A percentile compares a stretch with the other conserved stretches of the same genome.
phyloP scores from a whole-genome alignment of 2,329 filamentous ascomycete genomes.

The Eurotiales sp. region DNA sequence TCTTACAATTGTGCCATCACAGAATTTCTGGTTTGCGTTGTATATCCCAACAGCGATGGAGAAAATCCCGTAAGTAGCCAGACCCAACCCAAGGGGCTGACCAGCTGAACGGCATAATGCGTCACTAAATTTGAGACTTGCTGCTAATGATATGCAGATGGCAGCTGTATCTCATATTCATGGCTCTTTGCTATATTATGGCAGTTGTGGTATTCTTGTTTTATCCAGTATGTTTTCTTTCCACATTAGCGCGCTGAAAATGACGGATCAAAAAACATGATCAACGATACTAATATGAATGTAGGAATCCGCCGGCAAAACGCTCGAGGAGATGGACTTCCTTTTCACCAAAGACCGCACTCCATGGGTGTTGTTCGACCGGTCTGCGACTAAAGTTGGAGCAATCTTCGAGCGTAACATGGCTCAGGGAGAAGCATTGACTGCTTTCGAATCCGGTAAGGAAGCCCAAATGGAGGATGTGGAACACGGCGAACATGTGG shows the following conservation, averaged over 20 bases:
- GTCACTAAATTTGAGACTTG: too few species aligned
- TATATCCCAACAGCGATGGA: constrained; percentile 25
- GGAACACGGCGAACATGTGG: constrained; percentile 1
- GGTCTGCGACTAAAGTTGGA: constrained; percentile 20
- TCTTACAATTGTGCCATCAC: too few species aligned
- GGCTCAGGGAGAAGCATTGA: constrained; percentile 26
- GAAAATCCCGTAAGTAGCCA: constrained; percentile 19
- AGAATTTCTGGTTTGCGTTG: constrained; percentile 26
- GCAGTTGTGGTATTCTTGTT: constrained; percentile 21
- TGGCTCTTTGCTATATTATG: constrained; percentile 22
- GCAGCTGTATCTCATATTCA: constrained; percentile 24
- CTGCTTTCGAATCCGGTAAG: constrained; percentile 9
- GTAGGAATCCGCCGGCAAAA: constrained; percentile 23
- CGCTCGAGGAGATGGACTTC: constrained; percentile 23
- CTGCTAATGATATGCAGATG: constrained; percentile 17
- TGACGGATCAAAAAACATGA: too few species aligned
- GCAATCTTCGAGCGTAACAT: constrained; percentile 24
- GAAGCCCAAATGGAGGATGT: neutral
- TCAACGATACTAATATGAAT: neutral
- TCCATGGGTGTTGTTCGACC: constrained; percentile 21
- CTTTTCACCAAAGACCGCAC: constrained; percentile 20
- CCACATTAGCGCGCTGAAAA: too few species aligned
- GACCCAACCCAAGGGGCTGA: neutral
- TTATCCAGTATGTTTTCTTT: constrained; percentile 22
- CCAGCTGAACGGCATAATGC: too few species aligned